A percentile compares a stretch with the other conserved stretches of the same genome.
These are phyloP conservation scores for Aspergillus terreus DNA, from an alignment of 2,329 filamentous ascomycete genomes.

Conservation along the genomic window DNA sequence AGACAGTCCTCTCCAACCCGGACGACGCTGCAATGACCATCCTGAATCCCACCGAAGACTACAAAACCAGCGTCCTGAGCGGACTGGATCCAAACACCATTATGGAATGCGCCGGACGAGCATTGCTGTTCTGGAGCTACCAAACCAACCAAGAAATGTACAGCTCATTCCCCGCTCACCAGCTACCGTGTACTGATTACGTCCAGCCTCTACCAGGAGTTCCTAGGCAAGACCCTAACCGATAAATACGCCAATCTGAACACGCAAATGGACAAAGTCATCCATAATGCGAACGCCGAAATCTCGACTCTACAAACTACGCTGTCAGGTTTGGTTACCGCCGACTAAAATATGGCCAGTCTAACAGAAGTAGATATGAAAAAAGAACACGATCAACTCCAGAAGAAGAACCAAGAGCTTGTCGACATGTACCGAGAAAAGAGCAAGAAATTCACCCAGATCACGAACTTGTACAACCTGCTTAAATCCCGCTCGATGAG, in stretches of 20 bases:
- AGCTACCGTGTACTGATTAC: conserved; percentile 6
- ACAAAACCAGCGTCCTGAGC: conserved; percentile 81
- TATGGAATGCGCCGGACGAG: conserved; percentile 80
- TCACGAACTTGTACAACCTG: conserved; percentile 58
- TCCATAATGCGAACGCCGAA: conserved; percentile 71
- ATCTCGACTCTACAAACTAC: conserved; percentile 64
- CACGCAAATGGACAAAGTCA: conserved; percentile 66
- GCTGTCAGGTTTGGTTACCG: conserved; percentile 53
- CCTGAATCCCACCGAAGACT: conserved; percentile 79
- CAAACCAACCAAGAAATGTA: conserved; percentile 82
- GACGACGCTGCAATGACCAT: conserved; percentile 71
- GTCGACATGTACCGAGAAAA: conserved; percentile 66
- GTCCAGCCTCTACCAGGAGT: conserved; percentile 70
- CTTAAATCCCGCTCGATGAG: conserved; percentile 55
- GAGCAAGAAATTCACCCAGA: conserved; percentile 63
- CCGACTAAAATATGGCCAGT: neutral
- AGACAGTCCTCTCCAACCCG: conserved; percentile 61
- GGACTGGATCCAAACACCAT: conserved; percentile 76
- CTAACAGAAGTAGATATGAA: conserved; percentile 48
- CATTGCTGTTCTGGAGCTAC: conserved; percentile 80
- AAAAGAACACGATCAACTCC: conserved; percentile 59
- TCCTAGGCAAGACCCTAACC: conserved; percentile 65
- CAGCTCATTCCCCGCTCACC: conserved; percentile 19
- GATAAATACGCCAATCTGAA: conserved; percentile 67
- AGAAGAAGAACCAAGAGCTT: conserved; percentile 70